Evolutionary conservation across 768 basidiomycete species (phyloP).

Genomic region (Tylopilus balloui): DNA sequence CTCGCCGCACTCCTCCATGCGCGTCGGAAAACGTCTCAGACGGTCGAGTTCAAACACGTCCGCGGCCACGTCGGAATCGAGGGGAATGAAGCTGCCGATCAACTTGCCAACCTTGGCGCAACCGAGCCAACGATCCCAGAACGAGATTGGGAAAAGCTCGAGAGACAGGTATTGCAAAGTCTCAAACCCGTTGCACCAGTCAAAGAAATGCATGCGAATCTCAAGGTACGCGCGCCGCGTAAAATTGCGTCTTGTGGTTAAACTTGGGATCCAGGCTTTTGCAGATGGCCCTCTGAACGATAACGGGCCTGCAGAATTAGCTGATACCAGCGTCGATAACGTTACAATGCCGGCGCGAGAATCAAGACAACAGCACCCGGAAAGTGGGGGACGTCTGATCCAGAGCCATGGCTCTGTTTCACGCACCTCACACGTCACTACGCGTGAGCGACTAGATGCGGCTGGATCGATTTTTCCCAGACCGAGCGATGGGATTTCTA

Average conservation of each 20-base stretch:
- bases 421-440: not conserved
- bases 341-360: not conserved
- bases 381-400: not conserved
- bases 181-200: constrained; percentile 8
- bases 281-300: constrained; percentile 35
- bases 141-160: constrained; percentile 51
- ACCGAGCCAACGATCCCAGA: constrained; percentile 40
- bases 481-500: not conserved
- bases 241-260: constrained; percentile 1
- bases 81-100: constrained; percentile 89
- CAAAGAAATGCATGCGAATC: constrained; percentile 3
- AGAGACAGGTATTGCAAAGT: constrained; percentile 9
- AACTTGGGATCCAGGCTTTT: constrained; percentile 24
- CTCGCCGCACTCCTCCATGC: constrained; percentile 55
- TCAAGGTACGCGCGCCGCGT: constrained; percentile 18
- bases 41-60: constrained; percentile 65
- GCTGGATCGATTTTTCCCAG: not conserved
- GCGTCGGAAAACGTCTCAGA: constrained; percentile 49
- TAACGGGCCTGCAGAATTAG: constrained; percentile 29
- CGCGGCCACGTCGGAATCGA: constrained; percentile 70
- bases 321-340: not conserved
- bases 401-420: not conserved
- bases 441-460: not conserved
- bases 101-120: constrained; percentile 59
- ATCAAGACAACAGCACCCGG: not conserved